Conservation (phyloP, 2,329 filamentous ascomycete species). For the Verticillium tricorpus region DNA sequence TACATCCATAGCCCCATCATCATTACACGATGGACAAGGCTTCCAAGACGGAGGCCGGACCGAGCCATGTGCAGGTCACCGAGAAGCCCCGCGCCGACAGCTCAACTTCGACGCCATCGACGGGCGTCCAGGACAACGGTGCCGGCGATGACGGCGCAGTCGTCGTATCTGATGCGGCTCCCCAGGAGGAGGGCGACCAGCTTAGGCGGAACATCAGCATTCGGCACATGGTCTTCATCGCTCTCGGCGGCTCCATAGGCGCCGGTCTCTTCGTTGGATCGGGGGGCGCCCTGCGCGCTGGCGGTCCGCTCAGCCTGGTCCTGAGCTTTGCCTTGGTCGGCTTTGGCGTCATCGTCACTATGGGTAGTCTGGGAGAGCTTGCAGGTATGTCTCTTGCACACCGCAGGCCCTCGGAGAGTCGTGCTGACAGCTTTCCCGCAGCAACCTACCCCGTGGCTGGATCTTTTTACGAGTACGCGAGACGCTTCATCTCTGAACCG, state of each 20-base stretch:
- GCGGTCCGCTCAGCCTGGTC: slow-evolving; percentile 24
- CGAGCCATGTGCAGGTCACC: neutral
- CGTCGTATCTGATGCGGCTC: neutral
- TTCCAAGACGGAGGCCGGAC: neutral
- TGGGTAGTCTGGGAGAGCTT: slow-evolving; percentile 22
- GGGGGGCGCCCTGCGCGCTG: slow-evolving; percentile 22
- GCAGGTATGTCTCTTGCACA: slow-evolving; percentile 16
- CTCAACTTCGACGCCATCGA: neutral
- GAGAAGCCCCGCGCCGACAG: neutral
- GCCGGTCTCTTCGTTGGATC: slow-evolving; percentile 30
- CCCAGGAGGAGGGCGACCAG: slow-evolving; percentile 5
- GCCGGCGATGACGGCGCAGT: neutral
- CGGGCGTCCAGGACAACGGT: no score
- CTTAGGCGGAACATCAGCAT: slow-evolving; percentile 22
- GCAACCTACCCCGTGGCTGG: slow-evolving; percentile 27
- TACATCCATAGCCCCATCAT: neutral
- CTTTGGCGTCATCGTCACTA: slow-evolving; percentile 24
- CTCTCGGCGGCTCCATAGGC: slow-evolving; percentile 29
- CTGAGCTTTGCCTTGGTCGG: slow-evolving; percentile 26
- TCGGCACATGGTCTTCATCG: slow-evolving; percentile 30
- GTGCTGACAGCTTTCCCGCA: slow-evolving; percentile 7
- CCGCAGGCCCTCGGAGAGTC: slow-evolving; percentile 10
- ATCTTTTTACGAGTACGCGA: slow-evolving; percentile 33
- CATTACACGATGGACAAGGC: neutral
- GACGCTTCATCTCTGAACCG: slow-evolving; percentile 29